A percentile compares a stretch with the other conserved stretches of the same genome.
phyloP scores from a whole-genome alignment of 352 stramenopile species.

The Elongisporangium prolatum region DNA sequence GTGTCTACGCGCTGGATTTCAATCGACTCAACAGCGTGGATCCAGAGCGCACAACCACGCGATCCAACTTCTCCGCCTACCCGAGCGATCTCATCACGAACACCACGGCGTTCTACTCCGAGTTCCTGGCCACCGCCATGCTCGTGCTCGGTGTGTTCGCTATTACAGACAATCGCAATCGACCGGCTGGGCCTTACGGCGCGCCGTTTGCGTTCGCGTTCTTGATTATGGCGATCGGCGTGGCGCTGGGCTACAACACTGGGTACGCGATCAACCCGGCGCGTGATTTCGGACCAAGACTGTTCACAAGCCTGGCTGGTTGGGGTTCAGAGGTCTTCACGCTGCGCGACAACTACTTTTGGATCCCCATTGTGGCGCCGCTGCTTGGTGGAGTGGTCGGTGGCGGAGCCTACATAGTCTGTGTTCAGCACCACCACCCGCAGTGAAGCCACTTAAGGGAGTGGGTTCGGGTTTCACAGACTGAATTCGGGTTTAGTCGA shows the following conservation, averaged over 20 bases:
- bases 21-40: slow-evolving; percentile 35
- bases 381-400: slow-evolving; percentile 19
- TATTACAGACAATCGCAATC: slow-evolving; percentile 43
- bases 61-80: slow-evolving; percentile 45
- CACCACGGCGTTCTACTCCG: slow-evolving; percentile 43
- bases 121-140: slow-evolving; percentile 48
- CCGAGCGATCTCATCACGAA: slow-evolving; percentile 32
- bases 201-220: slow-evolving; percentile 40
- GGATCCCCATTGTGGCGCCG: slow-evolving; percentile 30
- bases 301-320: slow-evolving; percentile 25
- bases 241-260: slow-evolving; percentile 52
- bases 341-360: slow-evolving; percentile 28
- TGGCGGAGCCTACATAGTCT: slow-evolving; percentile 14
- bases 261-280: slow-evolving; percentile 44
- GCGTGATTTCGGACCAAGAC: slow-evolving; percentile 24
- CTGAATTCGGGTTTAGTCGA: not conserved
- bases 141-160: slow-evolving; percentile 42
- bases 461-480: not conserved
- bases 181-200: slow-evolving; percentile 21
- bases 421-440: slow-evolving; percentile 21
- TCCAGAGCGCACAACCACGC: slow-evolving; percentile 34
- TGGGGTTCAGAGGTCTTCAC: slow-evolving; percentile 35
- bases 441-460: not conserved
- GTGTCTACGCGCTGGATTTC: slow-evolving; percentile 50
- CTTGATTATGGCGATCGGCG: slow-evolving; percentile 54